Evolutionary conservation across 257 asterid species (phyloP), one percentile per base, ranked within the genome.

Genomic region (Nicotiana attenuata): DNA sequence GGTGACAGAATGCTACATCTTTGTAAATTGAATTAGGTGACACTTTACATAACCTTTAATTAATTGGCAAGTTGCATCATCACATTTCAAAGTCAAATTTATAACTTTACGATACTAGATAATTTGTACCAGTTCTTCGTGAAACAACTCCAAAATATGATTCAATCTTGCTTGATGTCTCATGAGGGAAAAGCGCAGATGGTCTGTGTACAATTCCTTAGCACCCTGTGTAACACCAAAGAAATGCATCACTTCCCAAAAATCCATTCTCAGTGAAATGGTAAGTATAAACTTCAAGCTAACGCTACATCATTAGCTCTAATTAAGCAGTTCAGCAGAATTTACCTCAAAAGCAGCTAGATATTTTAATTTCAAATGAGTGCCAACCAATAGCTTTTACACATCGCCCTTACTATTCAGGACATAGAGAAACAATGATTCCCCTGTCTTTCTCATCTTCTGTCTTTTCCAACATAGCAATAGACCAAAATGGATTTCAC

Each of bases 141-240:
- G 83, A 73, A 88, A 55, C 84, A 88, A 78, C 45, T 86, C 89
- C 88, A 89, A 79, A 67, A 88, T 6, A 83, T 89, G 91, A 88
- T 94, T 95, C 9, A 93, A 87, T 80, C 89, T 92, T 52, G 90
- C 66, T 71, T 92, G 97, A 87, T 91, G 95, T 86, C 80, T 92
- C 81, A 41, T 83, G 88, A 93, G 94, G 84, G 93, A 94, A 7
- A 97, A 96, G 35, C 89, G 90, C 85, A 94, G 81, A 84, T 91
- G 86, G 78, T 88, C 89, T 82, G 50, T 87, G 84, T 93, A 94
- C 91, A 94, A 83, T 64, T 87, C 86, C 84, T 77, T 88, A 31
- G 98, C 96, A 55, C 97, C 97, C 97, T 94, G 89, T 82, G 67
- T 83, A 77, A 85, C 69, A n/a, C 29, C n/a, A 82, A 76, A 19